phyloP scores from a whole-genome alignment of 2,329 filamentous ascomycete species.

The Cladobotryum mycophilum region DNA sequence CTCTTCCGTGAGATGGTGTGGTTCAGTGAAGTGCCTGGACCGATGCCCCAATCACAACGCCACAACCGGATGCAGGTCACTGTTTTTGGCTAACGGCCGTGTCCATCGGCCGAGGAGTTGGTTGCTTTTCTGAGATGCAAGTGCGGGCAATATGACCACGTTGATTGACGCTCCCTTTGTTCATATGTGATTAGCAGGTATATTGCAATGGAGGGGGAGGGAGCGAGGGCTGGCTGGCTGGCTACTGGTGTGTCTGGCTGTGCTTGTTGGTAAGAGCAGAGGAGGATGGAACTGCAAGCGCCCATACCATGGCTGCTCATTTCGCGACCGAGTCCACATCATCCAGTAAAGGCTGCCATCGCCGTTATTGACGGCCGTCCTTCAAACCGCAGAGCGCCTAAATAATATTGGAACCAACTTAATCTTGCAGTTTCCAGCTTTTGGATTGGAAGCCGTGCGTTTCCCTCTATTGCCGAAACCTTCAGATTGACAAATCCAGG shows the following conservation, averaged over 20 bases:
- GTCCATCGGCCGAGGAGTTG: slow-evolving; percentile 9
- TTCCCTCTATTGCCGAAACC: background rate
- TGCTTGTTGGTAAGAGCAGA: too few relatives aligned
- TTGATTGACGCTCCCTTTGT: background rate
- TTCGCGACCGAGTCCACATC: too few relatives aligned
- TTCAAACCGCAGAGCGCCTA: slow-evolving; percentile 12
- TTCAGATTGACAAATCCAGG: slow-evolving; percentile 1
- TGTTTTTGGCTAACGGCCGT: slow-evolving; percentile 12
- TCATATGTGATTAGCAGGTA: too few relatives aligned
- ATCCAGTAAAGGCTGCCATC: too few relatives aligned
- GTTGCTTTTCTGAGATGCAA: background rate
- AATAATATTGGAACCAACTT: slow-evolving; percentile 9
- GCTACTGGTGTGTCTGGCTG: too few relatives aligned
- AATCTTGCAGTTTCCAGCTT: background rate
- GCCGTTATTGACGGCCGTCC: too few relatives aligned
- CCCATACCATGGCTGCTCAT: too few relatives aligned
- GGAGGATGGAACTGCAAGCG: too few relatives aligned
- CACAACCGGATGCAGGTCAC: slow-evolving; percentile 15
- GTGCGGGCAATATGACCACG: slow-evolving; percentile 12
- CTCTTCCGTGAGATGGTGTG: background rate
- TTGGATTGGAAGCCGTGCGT: background rate
- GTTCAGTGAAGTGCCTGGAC: slow-evolving; percentile 9
- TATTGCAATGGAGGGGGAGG: too few relatives aligned
- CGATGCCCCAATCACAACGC: slow-evolving; percentile 14
- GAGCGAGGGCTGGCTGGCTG: too few relatives aligned